Evolutionary conservation across 306 rosid genomes (phyloP).

Genomic region (Arachis hypogaea): DNA sequence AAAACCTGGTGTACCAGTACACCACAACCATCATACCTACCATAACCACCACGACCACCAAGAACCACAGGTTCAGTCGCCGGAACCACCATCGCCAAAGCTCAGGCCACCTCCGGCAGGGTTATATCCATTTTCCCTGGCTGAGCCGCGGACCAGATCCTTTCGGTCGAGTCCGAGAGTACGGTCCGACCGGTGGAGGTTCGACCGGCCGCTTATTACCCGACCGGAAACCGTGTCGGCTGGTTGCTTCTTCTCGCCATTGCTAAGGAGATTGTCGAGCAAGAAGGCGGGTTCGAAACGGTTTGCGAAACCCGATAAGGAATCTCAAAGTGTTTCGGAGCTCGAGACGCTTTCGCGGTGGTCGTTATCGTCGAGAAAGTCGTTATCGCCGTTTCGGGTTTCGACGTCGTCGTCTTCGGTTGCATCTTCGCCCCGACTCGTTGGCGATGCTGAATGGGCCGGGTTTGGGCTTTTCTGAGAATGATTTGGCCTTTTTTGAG

Average conservation of each 20-base stretch:
- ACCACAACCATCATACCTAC: constrained; percentile 36
- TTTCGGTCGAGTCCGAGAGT: constrained; percentile 48
- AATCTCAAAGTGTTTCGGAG: constrained; percentile 48
- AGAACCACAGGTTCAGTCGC: constrained; percentile 1
- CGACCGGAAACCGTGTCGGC: constrained; percentile 51
- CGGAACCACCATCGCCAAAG: constrained; percentile 42
- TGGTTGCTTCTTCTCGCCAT: constrained; percentile 81
- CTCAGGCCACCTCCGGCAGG: constrained; percentile 65
- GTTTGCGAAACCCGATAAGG: constrained; percentile 12
- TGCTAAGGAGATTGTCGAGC: constrained; percentile 44
- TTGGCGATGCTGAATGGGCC: constrained; percentile 75
- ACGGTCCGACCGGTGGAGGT: constrained; percentile 70
- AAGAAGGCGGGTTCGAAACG: constrained; percentile 37
- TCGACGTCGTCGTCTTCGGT: constrained; percentile 53
- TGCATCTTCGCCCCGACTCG: constrained; percentile 72
- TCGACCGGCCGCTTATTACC: constrained; percentile 43
- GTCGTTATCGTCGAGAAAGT: constrained; percentile 67
- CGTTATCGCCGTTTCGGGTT: constrained; percentile 58
- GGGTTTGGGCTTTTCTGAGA: constrained; percentile 77
- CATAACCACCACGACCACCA: constrained; percentile 39
- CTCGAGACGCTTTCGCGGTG: constrained; percentile 60
- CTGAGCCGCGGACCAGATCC: constrained; percentile 46
- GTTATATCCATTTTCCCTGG: constrained; percentile 30
- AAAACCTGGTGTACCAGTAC: constrained; percentile 83
- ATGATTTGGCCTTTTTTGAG: background rate